A percentile compares a stretch with the other conserved stretches of the same genome.
These are phyloP conservation scores for Ogataea zsoltii DNA, from an alignment of 805 yeast genomes.

Conservation along the genomic window DNA sequence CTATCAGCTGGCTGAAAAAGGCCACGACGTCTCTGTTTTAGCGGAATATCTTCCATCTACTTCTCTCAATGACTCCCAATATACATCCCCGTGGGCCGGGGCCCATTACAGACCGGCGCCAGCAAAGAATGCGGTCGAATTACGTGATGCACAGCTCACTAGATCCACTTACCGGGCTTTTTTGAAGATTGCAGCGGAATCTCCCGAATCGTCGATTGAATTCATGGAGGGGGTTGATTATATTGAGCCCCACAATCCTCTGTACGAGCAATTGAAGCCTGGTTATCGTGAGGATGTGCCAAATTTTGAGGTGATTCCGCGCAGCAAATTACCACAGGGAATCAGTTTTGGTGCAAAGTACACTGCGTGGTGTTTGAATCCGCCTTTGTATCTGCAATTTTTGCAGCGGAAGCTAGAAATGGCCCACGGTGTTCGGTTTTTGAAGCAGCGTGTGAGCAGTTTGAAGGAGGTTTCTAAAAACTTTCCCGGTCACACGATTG, in stretches of 20 bases:
- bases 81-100: slow-evolving; percentile 78
- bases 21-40: slow-evolving; percentile 39
- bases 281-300: slow-evolving; percentile 44
- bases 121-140: slow-evolving; percentile 40
- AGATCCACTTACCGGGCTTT: slow-evolving; percentile 49
- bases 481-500: slow-evolving; percentile 36
- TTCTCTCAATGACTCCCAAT: slow-evolving; percentile 22
- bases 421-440: slow-evolving; percentile 38
- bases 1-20: slow-evolving; percentile 41
- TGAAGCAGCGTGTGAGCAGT: slow-evolving; percentile 32
- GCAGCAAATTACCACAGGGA: slow-evolving; percentile 36
- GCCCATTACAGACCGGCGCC: slow-evolving; percentile 77
- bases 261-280: slow-evolving; percentile 35
- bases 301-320: slow-evolving; percentile 32
- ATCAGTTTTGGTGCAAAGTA: slow-evolving; percentile 51
- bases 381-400: slow-evolving; percentile 56
- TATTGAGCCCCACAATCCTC: slow-evolving; percentile 46
- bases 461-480: slow-evolving; percentile 42
- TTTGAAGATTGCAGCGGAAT: slow-evolving; percentile 36
- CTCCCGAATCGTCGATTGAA: slow-evolving; percentile 53
- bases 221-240: slow-evolving; percentile 60
- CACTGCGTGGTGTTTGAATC: slow-evolving; percentile 57
- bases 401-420: slow-evolving; percentile 40
- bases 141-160: slow-evolving; percentile 47
- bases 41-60: slow-evolving; percentile 44